A percentile compares a stretch with the other conserved stretches of the same genome.
Conservation (phyloP, 116 monocot species). For the Posidonia oceanica region DNA sequence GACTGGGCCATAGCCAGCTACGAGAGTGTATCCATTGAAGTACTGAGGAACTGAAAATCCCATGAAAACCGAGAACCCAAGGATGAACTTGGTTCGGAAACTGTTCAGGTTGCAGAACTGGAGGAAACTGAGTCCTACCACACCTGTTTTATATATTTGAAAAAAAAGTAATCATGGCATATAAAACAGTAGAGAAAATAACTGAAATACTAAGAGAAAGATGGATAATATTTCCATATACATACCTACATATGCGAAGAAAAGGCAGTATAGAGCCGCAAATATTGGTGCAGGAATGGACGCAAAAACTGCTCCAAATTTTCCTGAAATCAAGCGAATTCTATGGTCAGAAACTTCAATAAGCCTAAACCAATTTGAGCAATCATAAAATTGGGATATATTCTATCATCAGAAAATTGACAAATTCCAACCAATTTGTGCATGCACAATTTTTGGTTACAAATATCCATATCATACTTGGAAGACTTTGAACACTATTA, state of each 20-base stretch:
- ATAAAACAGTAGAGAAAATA: too few species aligned
- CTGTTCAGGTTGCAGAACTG: constrained; percentile 90
- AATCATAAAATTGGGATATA: too few species aligned
- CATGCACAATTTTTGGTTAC: too few species aligned
- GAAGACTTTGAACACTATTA: too few species aligned
- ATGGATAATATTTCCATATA: background rate
- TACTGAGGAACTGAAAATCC: constrained; percentile 85
- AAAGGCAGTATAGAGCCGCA: constrained; percentile 78
- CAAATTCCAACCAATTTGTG: too few species aligned
- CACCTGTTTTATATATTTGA: constrained; percentile 28
- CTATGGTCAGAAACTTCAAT: too few species aligned
- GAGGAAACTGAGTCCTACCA: constrained; percentile 61
- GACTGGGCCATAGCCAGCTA: constrained; percentile 78
- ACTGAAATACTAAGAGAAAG: too few species aligned
- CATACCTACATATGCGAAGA: constrained; percentile 93
- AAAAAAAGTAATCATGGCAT: too few species aligned
- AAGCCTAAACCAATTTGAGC: too few species aligned
- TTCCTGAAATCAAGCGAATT: constrained; percentile 34
- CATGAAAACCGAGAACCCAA: constrained; percentile 76
- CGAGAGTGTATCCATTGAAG: constrained; percentile 87
- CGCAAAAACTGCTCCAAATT: constrained; percentile 89
- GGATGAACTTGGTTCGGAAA: constrained; percentile 80
- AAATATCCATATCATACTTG: too few species aligned
- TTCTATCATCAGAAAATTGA: too few species aligned
- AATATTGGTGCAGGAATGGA: constrained; percentile 80